Evolutionary conservation across 1,284 basidiomycete genomes (phyloP).

Genomic region (Exobasidium rhododendri): DNA sequence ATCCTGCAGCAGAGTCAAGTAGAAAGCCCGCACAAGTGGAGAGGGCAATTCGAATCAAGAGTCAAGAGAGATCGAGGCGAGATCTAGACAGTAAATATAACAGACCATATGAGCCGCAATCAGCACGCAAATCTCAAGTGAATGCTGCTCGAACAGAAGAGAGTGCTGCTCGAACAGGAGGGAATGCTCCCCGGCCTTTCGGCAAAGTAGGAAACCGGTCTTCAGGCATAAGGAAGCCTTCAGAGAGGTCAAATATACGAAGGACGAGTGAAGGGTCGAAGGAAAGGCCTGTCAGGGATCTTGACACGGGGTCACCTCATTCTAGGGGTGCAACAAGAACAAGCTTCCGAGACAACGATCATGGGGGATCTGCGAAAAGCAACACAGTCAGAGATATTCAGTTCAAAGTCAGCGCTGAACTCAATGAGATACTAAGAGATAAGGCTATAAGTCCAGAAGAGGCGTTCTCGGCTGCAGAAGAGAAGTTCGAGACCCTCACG

Average conservation of each 20-base stretch:
- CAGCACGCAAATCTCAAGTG: not conserved
- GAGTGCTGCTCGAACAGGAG: no score
- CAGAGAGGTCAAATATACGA: no score
- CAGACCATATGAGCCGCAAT: not conserved
- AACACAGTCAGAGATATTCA: not conserved
- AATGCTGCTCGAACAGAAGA: no score
- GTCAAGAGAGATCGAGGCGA: not conserved
- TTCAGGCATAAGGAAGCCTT: no score
- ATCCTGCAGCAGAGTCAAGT: not conserved
- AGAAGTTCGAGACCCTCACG: not conserved
- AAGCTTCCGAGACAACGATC: not conserved
- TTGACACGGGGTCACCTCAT: no score
- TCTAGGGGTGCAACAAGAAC: no score
- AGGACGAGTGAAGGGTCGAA: no score
- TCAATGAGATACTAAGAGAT: not conserved
- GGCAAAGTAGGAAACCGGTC: no score
- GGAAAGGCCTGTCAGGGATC: no score
- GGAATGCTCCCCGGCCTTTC: no score
- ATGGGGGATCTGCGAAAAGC: not conserved
- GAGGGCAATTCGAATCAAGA: conserved; percentile 5
- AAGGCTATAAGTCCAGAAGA: not conserved
- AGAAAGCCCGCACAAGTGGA: not conserved
- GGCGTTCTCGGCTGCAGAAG: not conserved
- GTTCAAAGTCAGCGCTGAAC: not conserved
- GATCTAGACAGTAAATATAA: not conserved